A percentile compares a stretch with the other conserved stretches of the same genome.
phyloP scores from a whole-genome alignment of 495 filamentous ascomycete genomes.

The Hypoxylon fuscum region DNA sequence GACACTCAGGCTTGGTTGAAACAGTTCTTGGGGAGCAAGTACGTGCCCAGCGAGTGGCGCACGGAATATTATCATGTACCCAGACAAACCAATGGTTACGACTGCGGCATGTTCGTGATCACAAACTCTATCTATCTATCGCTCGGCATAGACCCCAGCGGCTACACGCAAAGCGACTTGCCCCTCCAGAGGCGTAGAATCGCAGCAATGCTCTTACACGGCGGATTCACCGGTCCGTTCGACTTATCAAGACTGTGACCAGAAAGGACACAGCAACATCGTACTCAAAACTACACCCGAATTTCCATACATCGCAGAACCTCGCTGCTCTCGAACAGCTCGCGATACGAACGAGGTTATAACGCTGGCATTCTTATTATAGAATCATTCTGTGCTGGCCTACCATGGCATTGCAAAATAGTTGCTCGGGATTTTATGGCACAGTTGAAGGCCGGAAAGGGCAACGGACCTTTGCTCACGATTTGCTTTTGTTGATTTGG shows the following conservation, averaged over 20 bases:
- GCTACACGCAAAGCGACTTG: slow-evolving; percentile 66
- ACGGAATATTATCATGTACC: slow-evolving; percentile 57
- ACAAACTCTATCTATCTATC: slow-evolving; percentile 77
- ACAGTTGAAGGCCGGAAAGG: too few relatives aligned
- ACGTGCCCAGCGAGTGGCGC: slow-evolving; percentile 70
- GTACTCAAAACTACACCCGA: neutral
- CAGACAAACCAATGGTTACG: slow-evolving; percentile 72
- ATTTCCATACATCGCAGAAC: too few relatives aligned
- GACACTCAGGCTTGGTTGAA: slow-evolving; percentile 60
- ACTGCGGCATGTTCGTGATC: slow-evolving; percentile 84
- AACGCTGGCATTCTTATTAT: too few relatives aligned
- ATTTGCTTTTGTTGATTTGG: neutral
- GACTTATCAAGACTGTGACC: slow-evolving; percentile 44
- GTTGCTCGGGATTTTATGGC: too few relatives aligned
- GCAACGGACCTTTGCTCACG: too few relatives aligned
- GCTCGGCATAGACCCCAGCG: slow-evolving; percentile 68
- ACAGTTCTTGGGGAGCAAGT: slow-evolving; percentile 65
- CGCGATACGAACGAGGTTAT: too few relatives aligned
- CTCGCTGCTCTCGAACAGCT: too few relatives aligned
- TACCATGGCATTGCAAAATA: too few relatives aligned
- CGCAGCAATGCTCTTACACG: slow-evolving; percentile 74
- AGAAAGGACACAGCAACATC: neutral
- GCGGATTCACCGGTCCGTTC: slow-evolving; percentile 65
- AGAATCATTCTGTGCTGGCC: too few relatives aligned
- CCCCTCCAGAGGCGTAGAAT: slow-evolving; percentile 67